Conservation (phyloP, 2,329 filamentous ascomycete genomes). For the Talaromyces sp. region DNA sequence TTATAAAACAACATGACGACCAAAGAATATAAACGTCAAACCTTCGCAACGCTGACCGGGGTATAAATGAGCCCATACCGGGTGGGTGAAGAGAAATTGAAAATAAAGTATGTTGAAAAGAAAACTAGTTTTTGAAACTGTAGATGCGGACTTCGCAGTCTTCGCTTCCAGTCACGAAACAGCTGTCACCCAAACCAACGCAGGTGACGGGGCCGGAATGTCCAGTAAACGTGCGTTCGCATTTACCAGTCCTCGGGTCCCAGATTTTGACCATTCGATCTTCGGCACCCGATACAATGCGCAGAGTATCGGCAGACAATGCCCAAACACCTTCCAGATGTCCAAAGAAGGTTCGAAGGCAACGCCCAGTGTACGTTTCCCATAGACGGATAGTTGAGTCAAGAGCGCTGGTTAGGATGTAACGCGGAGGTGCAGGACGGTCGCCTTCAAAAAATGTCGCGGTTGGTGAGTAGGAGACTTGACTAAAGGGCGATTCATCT, state of each 20-base stretch:
- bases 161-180: constrained; percentile 87
- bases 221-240: constrained; percentile 86
- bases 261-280: constrained; percentile 95
- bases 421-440: constrained; percentile 74
- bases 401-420: constrained; percentile 88
- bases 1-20: not conserved
- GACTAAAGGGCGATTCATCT: constrained; percentile 26
- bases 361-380: constrained; percentile 79
- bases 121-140: constrained; percentile 55
- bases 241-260: constrained; percentile 88
- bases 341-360: constrained; percentile 89
- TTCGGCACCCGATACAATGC: constrained; percentile 84
- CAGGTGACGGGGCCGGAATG: constrained; percentile 91
- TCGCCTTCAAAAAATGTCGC: constrained; percentile 58
- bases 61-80: constrained; percentile 2
- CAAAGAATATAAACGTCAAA: not conserved
- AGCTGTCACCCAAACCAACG: constrained; percentile 82
- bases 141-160: constrained; percentile 88
- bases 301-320: constrained; percentile 79
- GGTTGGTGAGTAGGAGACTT: constrained; percentile 34
- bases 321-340: constrained; percentile 97
- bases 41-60: constrained; percentile 2
- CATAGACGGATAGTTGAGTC: constrained; percentile 90
- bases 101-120: not conserved
- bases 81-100: not conserved